Conservation (phyloP, 768 basidiomycete genomes). For the Sarcodon aspratus region DNA sequence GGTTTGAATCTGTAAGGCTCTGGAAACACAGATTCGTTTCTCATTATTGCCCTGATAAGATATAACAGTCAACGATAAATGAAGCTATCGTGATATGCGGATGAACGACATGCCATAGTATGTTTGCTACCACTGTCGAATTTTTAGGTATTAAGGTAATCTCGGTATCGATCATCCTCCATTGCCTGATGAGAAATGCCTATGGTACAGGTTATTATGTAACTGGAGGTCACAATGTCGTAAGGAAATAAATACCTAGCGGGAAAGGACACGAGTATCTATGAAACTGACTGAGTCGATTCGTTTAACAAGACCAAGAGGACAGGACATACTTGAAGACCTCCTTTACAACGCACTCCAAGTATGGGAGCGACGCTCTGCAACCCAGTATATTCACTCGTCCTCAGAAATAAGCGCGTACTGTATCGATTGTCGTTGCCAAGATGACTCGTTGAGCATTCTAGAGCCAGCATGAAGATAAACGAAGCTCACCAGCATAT, state of each 20-base stretch:
- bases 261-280: slow-evolving; percentile 10
- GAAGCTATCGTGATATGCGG: neutral
- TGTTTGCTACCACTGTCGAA: neutral
- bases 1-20: neutral
- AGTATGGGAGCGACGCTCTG: slow-evolving; percentile 10
- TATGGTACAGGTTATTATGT: neutral
- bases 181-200: slow-evolving; percentile 10
- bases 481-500: slow-evolving; percentile 10
- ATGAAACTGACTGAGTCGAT: neutral
- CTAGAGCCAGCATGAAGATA: neutral
- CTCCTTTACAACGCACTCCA: slow-evolving; percentile 11
- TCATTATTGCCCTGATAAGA: neutral
- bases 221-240: too few relatives aligned
- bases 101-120: neutral
- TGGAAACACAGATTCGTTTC: neutral
- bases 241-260: slow-evolving; percentile 2
- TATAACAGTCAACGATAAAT: too few relatives aligned
- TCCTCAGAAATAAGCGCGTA: neutral
- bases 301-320: neutral
- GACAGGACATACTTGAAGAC: slow-evolving; percentile 6
- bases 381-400: neutral
- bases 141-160: slow-evolving; percentile 12
- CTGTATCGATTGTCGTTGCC: slow-evolving; percentile 12
- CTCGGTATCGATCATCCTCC: slow-evolving; percentile 13
- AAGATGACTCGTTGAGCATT: slow-evolving; percentile 1